Base-by-base conservation (phyloP, 257 asterid genomes). In the Cruciata laevipes region DNA sequence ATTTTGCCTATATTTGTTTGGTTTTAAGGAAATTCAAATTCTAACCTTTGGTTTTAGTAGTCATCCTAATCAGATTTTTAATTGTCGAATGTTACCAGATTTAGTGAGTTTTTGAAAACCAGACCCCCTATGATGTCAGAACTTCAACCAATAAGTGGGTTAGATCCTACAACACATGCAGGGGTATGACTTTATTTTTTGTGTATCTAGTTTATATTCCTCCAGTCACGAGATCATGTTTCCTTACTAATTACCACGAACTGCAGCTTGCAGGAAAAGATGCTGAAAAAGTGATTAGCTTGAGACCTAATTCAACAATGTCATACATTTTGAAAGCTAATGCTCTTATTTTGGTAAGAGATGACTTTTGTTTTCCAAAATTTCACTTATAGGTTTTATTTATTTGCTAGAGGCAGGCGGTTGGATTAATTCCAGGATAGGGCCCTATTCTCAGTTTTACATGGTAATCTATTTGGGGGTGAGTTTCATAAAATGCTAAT, bases 121-220 rank as follows among this genome's bases (percentile, higher is more conserved):
- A 88, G 96, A 79, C 83, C 93, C 69, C 81, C 99, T 56, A 71
- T 89, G 70, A 95, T 80, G 67, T 94, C 99, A 3, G 98, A 94
- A 77, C 66, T 74, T 76, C 81, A 85, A 66, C 96, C 98, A 51
- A 69, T 94, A 76, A 90, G 80, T 77, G 98, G 99, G 70, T 76
- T 89, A 76, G 99, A 94, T 81, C 96, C 96, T 49, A 94, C 96
- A 66, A 88, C 87, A 37, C 88, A 87, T 82, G 95, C 99, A 63
- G 97, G 91, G 88, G 99, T 90, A 61, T 72, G 76, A 32, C 30
- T 47, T 79, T 23, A 32, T 35, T 6, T 68, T 71, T 61, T 67
- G 65, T 51, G 38, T 35, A 9, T n/a, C 33, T 27, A 16, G 20
- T 42, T 10, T 37, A 42, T 23, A 59, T 63, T 66, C 56, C 75